Conservation (phyloP, 164 flowering plant genomes). For the Vitis riparia region DNA sequence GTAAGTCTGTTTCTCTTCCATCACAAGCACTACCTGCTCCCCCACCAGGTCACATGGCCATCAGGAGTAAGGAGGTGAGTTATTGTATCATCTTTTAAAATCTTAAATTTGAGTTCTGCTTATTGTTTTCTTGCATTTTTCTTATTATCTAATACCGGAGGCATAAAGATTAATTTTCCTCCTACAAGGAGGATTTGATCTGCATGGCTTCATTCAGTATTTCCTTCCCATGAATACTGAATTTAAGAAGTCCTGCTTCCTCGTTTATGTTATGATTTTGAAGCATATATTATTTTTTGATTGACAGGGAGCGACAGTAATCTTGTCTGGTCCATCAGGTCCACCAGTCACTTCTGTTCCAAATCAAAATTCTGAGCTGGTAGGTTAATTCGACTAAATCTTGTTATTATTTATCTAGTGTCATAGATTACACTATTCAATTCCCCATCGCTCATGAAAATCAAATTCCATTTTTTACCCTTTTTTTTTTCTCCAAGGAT, state of each 20-base stretch:
- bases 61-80: conserved; percentile 96
- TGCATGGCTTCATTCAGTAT: background rate
- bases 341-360: conserved; percentile 90
- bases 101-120: background rate
- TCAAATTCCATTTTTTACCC: too few relatives aligned
- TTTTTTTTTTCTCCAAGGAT: too few relatives aligned
- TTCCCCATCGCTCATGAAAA: too few relatives aligned
- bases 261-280: conserved; percentile 4
- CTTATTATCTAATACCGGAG: background rate
- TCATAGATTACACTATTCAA: too few relatives aligned
- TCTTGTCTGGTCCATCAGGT: conserved; percentile 95
- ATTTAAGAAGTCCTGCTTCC: background rate
- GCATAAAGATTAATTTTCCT: background rate
- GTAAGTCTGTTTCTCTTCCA: conserved; percentile 97
- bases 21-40: conserved; percentile 99
- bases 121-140: conserved; percentile 1
- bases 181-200: background rate
- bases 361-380: conserved; percentile 90
- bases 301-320: conserved; percentile 86
- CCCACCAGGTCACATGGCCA: conserved; percentile 99
- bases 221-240: background rate
- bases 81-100: background rate
- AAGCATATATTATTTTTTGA: conserved; percentile 16
- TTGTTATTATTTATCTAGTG: background rate
- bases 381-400: conserved; percentile 24